Base-by-base conservation (phyloP, 2,329 filamentous ascomycete genomes). In the Thelonectria discophora region DNA sequence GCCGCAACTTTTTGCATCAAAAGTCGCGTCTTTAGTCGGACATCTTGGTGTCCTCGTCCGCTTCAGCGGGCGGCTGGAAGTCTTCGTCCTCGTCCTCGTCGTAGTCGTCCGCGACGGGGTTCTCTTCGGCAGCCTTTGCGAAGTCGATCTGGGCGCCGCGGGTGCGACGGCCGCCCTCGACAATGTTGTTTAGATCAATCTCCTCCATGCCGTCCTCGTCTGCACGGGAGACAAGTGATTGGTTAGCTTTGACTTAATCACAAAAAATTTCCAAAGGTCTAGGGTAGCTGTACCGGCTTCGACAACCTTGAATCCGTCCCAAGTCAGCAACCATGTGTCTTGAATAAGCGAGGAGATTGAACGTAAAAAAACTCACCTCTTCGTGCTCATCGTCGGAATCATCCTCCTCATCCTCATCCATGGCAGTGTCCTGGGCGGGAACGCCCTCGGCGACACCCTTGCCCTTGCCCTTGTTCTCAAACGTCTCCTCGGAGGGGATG, bases 121-220 rank as follows among this genome's bases (percentile, higher is more conserved):
- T 86, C 78, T 97, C 88, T 79, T 91, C 85, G 24, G 92, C 93
- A 18, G 94, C 94, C 82, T 97, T 93, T 73, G 91, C 90, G 80
- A 92, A 98, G 84, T 98, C 92, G 76, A 98, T 97, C 74, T 89
- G 86, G 79, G 92, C 92, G 75, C 94, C 94, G 74, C 94, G 94
- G 66, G 94, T 98, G 78, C 95, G 94, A 72, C 89, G 87, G 65
- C 90, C 90, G 67, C 84, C 86, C 61, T 81, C 77, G 75, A 98
- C 88, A 77, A 98, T 97, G 85, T 98, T 98, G 77, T 87, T 86
- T 59, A 87, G 82, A 76, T 97, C 92, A 77, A 99, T 97, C 80
- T 94, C 94, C 76, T 96, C 92, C 84, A 97, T 87, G 78, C 91
- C 90, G 73, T 93, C 92, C 46, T 91, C 90, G 55, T 92, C 91